Evolutionary conservation across 306 rosid genomes (phyloP).

Genomic region (Pterocarpus macrocarpus): DNA sequence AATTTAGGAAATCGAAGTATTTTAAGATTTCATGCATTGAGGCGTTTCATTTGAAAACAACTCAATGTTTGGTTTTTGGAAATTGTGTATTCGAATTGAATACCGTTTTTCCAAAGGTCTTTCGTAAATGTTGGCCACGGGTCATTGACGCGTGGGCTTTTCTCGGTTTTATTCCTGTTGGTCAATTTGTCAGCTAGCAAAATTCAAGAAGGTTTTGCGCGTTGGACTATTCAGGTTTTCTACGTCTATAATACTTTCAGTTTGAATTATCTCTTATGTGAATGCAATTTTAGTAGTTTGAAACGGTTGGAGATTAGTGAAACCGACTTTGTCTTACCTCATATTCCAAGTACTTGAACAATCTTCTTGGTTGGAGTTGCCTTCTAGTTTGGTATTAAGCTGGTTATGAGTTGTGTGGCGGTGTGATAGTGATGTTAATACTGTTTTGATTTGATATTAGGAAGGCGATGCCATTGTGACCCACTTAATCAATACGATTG

Average conservation of each 20-base stretch:
- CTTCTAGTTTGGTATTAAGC: neutral
- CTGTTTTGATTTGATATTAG: constrained; percentile 22
- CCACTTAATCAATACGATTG: neutral
- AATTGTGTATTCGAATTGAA: neutral
- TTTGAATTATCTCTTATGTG: neutral
- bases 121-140: neutral
- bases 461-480: neutral
- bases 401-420: neutral
- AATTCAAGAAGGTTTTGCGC: constrained; percentile 2
- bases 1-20: neutral
- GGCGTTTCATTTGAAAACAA: neutral
- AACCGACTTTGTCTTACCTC: neutral
- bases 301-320: neutral
- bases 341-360: neutral
- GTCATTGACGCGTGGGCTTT: neutral
- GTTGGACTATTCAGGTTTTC: neutral
- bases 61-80: neutral
- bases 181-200: constrained; percentile 2
- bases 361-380: neutral
- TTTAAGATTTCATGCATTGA: neutral
- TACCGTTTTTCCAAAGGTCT: neutral
- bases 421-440: constrained; percentile 35
- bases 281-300: neutral
- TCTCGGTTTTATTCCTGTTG: neutral
- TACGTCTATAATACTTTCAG: too few species aligned